A percentile compares a stretch with the other conserved stretches of the same genome.
Conservation (phyloP, 164 flowering plant species). For the Tetrastigma voinierianum region DNA sequence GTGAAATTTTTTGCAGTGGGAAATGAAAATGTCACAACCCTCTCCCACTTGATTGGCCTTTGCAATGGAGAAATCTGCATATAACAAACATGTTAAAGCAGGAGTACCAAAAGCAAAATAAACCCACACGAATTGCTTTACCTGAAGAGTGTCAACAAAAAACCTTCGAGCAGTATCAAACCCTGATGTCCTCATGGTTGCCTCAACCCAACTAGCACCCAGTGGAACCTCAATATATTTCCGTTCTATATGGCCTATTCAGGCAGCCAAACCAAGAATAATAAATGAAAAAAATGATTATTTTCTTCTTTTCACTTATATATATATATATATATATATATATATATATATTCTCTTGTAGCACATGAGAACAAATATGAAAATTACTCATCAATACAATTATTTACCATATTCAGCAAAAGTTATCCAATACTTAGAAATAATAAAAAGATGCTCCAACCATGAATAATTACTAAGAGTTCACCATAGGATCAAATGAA, state of each 20-base stretch:
- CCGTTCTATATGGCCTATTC: conserved; percentile 79
- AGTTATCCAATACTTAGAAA: too few relatives aligned
- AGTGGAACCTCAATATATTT: conserved; percentile 77
- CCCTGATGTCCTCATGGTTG: conserved; percentile 74
- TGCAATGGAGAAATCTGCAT: conserved; percentile 77
- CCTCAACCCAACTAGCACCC: conserved; percentile 95
- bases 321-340: too few relatives aligned
- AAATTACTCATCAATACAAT: too few relatives aligned
- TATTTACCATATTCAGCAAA: too few relatives aligned
- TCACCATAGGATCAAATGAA: too few relatives aligned
- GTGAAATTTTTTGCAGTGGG: conserved; percentile 72
- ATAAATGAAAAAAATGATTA: background rate
- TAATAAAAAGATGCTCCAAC: too few relatives aligned
- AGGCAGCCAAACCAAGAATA: conserved; percentile 11
- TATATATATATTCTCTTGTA: too few relatives aligned
- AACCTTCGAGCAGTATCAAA: conserved; percentile 84
- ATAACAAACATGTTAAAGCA: conserved; percentile 16
- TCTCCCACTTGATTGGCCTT: conserved; percentile 92
- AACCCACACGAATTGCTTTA: conserved; percentile 20
- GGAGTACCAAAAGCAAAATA: background rate
- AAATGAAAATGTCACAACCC: conserved; percentile 70
- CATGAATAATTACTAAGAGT: too few relatives aligned
- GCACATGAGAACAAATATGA: background rate
- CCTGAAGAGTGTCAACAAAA: conserved; percentile 88
- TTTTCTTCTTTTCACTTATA: too few relatives aligned